phyloP scores from a whole-genome alignment of 805 yeast species.

The Monosporozyma unispora region DNA sequence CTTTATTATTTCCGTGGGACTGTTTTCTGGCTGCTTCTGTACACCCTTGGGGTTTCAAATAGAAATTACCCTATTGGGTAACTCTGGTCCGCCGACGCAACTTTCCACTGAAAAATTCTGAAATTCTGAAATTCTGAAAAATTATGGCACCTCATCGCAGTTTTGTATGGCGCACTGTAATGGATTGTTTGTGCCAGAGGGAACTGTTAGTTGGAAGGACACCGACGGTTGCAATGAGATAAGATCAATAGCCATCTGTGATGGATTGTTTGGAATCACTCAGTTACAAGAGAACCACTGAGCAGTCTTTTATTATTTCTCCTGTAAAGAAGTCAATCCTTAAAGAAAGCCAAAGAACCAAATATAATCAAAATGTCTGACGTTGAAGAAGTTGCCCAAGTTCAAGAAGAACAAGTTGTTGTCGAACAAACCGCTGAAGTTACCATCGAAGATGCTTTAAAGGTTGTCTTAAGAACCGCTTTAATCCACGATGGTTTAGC shows the following conservation, averaged over 20 bases:
- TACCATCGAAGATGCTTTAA: constrained; percentile 96
- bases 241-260: not conserved
- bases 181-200: no score
- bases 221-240: not conserved
- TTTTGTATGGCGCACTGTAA: not conserved
- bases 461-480: constrained; percentile 96
- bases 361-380: constrained; percentile 18
- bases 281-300: constrained; percentile 35
- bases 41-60: not conserved
- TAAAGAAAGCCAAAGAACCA: constrained; percentile 5
- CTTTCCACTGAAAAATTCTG: not conserved
- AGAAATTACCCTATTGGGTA: not conserved
- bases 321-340: constrained; percentile 66
- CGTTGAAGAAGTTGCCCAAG: constrained; percentile 69
- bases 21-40: not conserved
- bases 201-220: no score
- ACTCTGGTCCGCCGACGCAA: not conserved
- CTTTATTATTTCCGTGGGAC: not conserved
- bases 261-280: not conserved
- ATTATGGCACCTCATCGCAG: not conserved
- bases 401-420: constrained; percentile 63
- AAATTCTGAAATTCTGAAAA: not conserved
- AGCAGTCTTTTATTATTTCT: constrained; percentile 36
- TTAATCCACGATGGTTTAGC: constrained; percentile 99
- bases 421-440: constrained; percentile 80